Evolutionary conservation across 495 filamentous ascomycete species (phyloP), one percentile per base, ranked within the genome.

Genomic region (Pseudomonodictys pantanalensis): DNA sequence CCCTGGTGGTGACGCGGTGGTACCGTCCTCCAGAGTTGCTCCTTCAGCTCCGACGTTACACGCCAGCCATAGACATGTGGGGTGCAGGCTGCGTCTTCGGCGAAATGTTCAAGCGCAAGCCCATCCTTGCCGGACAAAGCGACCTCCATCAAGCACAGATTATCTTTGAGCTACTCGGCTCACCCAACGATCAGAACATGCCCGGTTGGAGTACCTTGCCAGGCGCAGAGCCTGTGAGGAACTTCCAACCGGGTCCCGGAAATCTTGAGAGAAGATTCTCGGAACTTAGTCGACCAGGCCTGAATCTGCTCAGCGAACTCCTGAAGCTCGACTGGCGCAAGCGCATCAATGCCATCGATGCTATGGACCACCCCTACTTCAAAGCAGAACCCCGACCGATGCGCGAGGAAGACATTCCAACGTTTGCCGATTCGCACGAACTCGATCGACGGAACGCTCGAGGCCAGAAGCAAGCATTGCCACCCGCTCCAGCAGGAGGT

Each of bases 61-160:
- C 93, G 29, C 88, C 93, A 22, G 91, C 93, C 2, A 96, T 99
- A 70, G 93, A 99, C 73, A 81, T 97, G 79, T 99, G 93, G 93
- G 93, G 93, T 68, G 92, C 95, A 66, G 92, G 90, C 26, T 97
- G 93, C 70, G 91, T 99, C 10, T 97, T 99, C 71, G 93, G 91
- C 28, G 93, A 99, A 73, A 99, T 99, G 93, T 88, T 97, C 58
- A 85, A 89, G 64, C 84, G 91, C 47, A 95, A 90, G 69, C 93
- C 93, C 0, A 97, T 99, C 44, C 81, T 99, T 23, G 83, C 90
- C 2, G 93, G 93, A 3, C 89, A 83, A 52, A 95, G 87, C 68
- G 93, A 99, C 69, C 73, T 82, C 5, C 88, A 97, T 67, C 93
- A 99, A 73, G 83, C 91, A 38, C 84, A 93, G 11, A 82, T 92